Evolutionary conservation across 805 yeast genomes (phyloP), one percentile per base, ranked within the genome.

Genomic region (Kodamaea fukazawae): DNA sequence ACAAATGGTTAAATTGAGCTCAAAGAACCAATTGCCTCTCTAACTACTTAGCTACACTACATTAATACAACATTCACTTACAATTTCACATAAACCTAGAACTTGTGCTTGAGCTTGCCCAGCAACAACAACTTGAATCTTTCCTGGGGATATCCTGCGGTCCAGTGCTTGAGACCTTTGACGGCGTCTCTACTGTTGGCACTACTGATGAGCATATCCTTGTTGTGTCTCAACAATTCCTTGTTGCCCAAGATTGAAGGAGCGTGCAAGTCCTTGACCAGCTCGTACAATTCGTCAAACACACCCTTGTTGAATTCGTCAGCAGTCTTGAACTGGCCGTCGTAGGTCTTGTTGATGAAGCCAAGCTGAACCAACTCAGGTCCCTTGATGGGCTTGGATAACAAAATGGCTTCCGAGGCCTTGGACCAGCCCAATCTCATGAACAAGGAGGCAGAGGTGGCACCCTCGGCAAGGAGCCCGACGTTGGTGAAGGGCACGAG

Each of bases 381-480:
- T 30, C 84, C 83, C 2, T 58, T 50, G 27, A 87, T 72, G 9
- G 86, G 86, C 55, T 75, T 76, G 3, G 86, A 77, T 31, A 84
- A 71, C 46, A 86, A 65, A 29, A 88, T 63, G 2, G 86, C 86
- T 61, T 86, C 90, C 38, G 81, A 71, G 8, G 91, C 80, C 46
- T 70, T 73, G 44, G 86, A 78, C 63, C 79, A 67, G 1, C 96
- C 95, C 41, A 87, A 63, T 51, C 93, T 73, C 48, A 69, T 57
- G 14, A 84, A 79, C 36, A 87, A 68, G 3, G 90, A 76, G 6
- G 79, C 73, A 11, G 87, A 77, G 1, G 86, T 65, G 3, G 81
- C 85, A 40, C 95, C 95, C 60, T 87, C 96, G 44, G 83, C 78
- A 2, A 85, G 88, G 49, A 87, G 73, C 2, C 95, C 95, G 47